phyloP scores from a whole-genome alignment of 352 stramenopile genomes.

The Globisporangium acanthophoron region DNA sequence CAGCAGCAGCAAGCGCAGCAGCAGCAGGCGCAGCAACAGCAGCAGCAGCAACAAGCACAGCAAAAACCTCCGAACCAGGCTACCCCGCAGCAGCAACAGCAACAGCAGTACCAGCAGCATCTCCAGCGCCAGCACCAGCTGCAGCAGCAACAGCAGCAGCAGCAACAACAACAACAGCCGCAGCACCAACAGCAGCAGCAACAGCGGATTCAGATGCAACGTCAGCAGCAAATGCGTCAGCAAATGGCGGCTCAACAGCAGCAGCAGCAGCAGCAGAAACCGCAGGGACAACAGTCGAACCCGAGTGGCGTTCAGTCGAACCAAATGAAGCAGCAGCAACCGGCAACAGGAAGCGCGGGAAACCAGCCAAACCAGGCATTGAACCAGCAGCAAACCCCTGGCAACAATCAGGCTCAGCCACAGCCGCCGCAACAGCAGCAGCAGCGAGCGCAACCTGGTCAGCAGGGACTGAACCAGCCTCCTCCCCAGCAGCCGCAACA shows the following conservation, averaged over 20 bases:
- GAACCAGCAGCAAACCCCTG: conserved; percentile 20
- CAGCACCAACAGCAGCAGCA: conserved; percentile 40
- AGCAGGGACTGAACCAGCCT: conserved; percentile 18
- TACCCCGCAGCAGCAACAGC: conserved; percentile 33
- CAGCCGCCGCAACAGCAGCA: conserved; percentile 11
- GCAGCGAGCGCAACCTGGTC: conserved; percentile 9
- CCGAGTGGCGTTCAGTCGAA: conserved; percentile 5
- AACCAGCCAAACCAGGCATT: conserved; percentile 23
- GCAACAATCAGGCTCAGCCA: conserved; percentile 13
- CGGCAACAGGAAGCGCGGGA: not conserved
- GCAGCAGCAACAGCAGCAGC: conserved; percentile 34
- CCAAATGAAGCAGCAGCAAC: conserved; percentile 14
- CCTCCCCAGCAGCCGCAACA: conserved; percentile 16
- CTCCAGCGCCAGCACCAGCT: conserved; percentile 53
- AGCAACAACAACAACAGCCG: conserved; percentile 28
- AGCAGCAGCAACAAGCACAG: conserved; percentile 14
- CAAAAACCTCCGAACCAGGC: conserved; percentile 13
- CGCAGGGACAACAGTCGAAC: conserved; percentile 25
- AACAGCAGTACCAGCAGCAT: conserved; percentile 48
- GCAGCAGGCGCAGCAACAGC: conserved; percentile 16
- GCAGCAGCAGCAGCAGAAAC: conserved; percentile 39
- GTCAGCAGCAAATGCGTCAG: conserved; percentile 52
- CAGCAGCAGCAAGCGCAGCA: conserved; percentile 27
- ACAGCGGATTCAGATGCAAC: conserved; percentile 42
- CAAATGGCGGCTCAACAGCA: conserved; percentile 31